Conservation (phyloP, 1,284 basidiomycete genomes). For the Mixia osmundae region DNA sequence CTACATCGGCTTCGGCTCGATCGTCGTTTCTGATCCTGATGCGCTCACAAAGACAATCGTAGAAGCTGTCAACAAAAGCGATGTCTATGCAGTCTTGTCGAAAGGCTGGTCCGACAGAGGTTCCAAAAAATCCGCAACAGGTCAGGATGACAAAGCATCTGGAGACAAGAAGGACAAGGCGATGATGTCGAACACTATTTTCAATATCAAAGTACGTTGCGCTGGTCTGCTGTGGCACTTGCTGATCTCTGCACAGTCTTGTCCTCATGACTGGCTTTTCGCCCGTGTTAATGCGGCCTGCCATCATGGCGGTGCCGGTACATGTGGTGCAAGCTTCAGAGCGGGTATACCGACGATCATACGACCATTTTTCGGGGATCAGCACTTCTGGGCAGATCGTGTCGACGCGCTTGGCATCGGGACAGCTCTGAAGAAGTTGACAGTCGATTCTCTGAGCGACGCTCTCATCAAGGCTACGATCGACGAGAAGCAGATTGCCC, state of each 20-base stretch:
- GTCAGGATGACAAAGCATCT: conserved; percentile 11
- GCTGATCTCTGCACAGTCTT: conserved; percentile 42
- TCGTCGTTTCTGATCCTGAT: conserved; percentile 79
- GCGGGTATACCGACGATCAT: conserved; percentile 84
- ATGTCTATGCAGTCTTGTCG: conserved; percentile 48
- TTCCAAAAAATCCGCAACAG: conserved; percentile 33
- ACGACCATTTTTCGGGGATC: conserved; percentile 85
- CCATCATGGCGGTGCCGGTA: conserved; percentile 39
- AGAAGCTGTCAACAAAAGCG: conserved; percentile 42
- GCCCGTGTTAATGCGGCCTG: conserved; percentile 78
- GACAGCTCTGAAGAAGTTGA: conserved; percentile 38
- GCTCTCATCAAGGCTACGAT: conserved; percentile 62
- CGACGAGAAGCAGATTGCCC: conserved; percentile 61
- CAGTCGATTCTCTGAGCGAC: conserved; percentile 45
- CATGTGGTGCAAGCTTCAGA: background rate
- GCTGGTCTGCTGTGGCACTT: conserved; percentile 2
- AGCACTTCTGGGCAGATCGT: conserved; percentile 89
- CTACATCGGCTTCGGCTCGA: conserved; percentile 95
- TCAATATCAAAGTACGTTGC: conserved; percentile 29
- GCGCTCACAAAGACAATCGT: conserved; percentile 74
- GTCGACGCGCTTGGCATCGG: conserved; percentile 84
- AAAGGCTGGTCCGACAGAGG: conserved; percentile 94
- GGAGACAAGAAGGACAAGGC: conserved; percentile 15
- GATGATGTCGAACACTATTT: conserved; percentile 11
- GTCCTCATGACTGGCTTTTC: conserved; percentile 91